These are phyloP conservation scores for Dothiorella sarmentorum DNA, from an alignment of 2,329 filamentous ascomycete genomes.

Conservation along the genomic window DNA sequence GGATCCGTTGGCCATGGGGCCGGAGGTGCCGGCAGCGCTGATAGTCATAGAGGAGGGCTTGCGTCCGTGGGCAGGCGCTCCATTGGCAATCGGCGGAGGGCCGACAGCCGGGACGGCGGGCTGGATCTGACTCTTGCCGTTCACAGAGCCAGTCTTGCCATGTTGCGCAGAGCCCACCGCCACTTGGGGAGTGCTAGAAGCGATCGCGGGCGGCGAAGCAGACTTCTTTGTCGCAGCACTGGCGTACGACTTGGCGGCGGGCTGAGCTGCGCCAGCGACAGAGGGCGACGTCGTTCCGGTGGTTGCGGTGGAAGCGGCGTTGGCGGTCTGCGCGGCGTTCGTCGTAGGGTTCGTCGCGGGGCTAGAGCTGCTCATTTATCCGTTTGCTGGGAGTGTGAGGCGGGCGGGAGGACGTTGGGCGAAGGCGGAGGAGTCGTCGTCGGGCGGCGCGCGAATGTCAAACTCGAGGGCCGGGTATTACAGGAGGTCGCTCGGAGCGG, in stretches of 20 bases:
- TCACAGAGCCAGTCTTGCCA: constrained; percentile 55
- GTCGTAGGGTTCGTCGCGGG: constrained; percentile 48
- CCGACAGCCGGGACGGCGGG: constrained; percentile 61
- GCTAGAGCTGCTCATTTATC: constrained; percentile 61
- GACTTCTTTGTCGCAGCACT: constrained; percentile 60
- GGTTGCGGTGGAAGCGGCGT: constrained; percentile 46
- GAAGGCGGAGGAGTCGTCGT: not conserved
- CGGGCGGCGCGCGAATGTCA: constrained; percentile 29
- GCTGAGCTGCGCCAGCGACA: constrained; percentile 54
- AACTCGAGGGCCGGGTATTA: constrained; percentile 26
- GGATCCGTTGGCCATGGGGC: constrained; percentile 74
- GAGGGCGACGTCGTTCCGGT: constrained; percentile 51
- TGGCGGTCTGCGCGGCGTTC: constrained; percentile 46
- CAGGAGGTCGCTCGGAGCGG: constrained; percentile 22
- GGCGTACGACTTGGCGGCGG: constrained; percentile 59
- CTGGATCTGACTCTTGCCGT: constrained; percentile 72
- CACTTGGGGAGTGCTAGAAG: constrained; percentile 51
- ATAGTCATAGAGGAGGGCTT: constrained; percentile 92
- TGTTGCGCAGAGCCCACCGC: constrained; percentile 51
- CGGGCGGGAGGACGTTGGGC: constrained; percentile 22
- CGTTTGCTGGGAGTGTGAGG: constrained; percentile 19
- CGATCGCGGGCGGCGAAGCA: constrained; percentile 45
- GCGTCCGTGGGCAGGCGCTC: constrained; percentile 67
- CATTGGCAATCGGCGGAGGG: constrained; percentile 61
- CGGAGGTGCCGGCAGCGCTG: constrained; percentile 73